Percentiles rank a stretch among this genome's conserved stretches.
Conservation (phyloP, 2,329 filamentous ascomycete species). For the Corynespora cassiicola region DNA sequence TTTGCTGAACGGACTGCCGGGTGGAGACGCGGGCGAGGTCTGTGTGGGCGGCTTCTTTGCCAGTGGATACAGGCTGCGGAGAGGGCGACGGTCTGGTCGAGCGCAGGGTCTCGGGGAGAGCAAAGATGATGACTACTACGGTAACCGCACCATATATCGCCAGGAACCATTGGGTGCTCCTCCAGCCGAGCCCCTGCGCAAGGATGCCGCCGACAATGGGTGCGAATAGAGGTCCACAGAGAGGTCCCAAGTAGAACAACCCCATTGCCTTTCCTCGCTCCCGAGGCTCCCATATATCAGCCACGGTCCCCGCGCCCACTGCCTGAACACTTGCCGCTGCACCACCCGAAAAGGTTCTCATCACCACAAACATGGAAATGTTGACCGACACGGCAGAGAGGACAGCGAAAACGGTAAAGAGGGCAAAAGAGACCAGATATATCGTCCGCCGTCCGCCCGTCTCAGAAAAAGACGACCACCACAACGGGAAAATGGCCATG, state of each 20-base stretch:
- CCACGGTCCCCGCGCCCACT: conserved; percentile 39
- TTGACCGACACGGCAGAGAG: conserved; percentile 35
- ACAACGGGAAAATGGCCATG: conserved; percentile 50
- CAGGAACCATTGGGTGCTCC: conserved; percentile 43
- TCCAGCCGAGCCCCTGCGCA: conserved; percentile 31
- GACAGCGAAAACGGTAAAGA: conserved; percentile 33
- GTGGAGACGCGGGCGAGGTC: conserved; percentile 37
- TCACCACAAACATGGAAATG: conserved; percentile 40
- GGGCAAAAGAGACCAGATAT: conserved; percentile 36
- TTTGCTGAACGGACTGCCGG: conserved; percentile 40
- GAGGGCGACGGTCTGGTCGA: conserved; percentile 52
- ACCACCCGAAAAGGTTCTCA: conserved; percentile 38
- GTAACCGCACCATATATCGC: conserved; percentile 36
- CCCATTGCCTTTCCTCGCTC: conserved; percentile 41
- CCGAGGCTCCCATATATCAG: conserved; percentile 40
- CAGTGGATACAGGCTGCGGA: conserved; percentile 18
- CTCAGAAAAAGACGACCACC: conserved; percentile 43
- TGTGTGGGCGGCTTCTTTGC: conserved; percentile 12
- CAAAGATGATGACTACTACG: conserved; percentile 28
- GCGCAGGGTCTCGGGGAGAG: conserved; percentile 35
- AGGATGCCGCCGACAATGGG: conserved; percentile 40
- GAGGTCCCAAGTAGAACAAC: conserved; percentile 39
- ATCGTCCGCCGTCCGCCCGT: conserved; percentile 37
- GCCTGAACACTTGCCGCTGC: conserved; percentile 40
- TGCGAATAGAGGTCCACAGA: conserved; percentile 38